Evolutionary conservation across 2,329 filamentous ascomycete species (phyloP), one percentile per base, ranked within the genome.

Genomic region (Harringtonia aguacate): DNA sequence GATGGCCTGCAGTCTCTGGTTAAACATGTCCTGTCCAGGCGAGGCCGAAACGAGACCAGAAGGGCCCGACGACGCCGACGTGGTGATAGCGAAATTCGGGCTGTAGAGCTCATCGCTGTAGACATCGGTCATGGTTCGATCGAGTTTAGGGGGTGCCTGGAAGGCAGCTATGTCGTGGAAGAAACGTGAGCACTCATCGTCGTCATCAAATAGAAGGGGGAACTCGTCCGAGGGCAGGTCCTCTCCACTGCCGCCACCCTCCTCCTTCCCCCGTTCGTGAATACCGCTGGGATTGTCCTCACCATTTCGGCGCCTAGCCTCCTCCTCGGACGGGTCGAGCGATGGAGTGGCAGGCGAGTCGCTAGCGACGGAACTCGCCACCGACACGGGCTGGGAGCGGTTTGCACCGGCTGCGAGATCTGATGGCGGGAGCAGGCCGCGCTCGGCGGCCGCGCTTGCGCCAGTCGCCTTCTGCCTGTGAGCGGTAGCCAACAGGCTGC

Each of bases 41-140:
- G 80, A 75, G 39, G 74, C 63, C 37, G 69, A 61, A 27, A 68
- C 59, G 21, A 61, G 67, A 15, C 53, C 63, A 22, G 29, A 41
- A 49, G 62, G 57, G 39, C 69, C 66, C 9, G 69, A 64, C 12
- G 73, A 69, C 4, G 77, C 66, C 5, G 77, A 65, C 0, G 76
- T 72, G 1, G 74, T 74, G 55, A 80, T 70, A 29, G 68, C 70
- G 48, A 80, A 79, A 53, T 71, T 74, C 1, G 84, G 81, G 53
- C 82, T 88, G 68, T 86, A 94, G 1, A 94, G 73, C 60, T 92
- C 86, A 59, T 95, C 89, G 55, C 79, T 75, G 56, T 85, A 90
- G 40, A 86, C 75, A 56, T 94, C 87, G 17, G 87, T 90, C 65
- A 92, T 86, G 1, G 88, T 92, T 45, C 87, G 75, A 53, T 88